Percentiles rank a stretch among this genome's conserved stretches.
These are phyloP conservation scores for Sporobolomyces roseus DNA, from an alignment of 768 basidiomycete species.

Conservation along the genomic window DNA sequence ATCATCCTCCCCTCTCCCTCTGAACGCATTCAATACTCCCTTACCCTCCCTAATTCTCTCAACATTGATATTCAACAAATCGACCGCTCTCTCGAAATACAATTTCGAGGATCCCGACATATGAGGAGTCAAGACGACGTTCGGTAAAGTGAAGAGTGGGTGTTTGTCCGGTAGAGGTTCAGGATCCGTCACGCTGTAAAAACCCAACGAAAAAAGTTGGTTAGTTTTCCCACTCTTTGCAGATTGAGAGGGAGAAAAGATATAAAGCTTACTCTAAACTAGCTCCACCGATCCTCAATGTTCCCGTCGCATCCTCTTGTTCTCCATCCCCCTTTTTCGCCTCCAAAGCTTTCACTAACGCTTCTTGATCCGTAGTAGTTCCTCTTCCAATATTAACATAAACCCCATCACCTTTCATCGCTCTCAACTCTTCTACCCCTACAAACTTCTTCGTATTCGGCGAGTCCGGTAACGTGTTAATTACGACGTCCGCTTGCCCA, in stretches of 20 bases:
- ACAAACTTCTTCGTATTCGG: constrained; percentile 18
- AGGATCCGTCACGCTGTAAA: constrained; percentile 49
- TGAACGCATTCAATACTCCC: constrained; percentile 25
- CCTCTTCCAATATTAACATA: constrained; percentile 51
- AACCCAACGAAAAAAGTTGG: constrained; percentile 9
- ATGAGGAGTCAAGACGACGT: constrained; percentile 50
- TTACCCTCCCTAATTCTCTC: constrained; percentile 44
- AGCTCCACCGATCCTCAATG: constrained; percentile 23
- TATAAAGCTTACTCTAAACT: constrained; percentile 26
- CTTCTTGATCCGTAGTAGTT: constrained; percentile 45
- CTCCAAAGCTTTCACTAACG: constrained; percentile 24
- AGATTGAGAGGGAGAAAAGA: neutral
- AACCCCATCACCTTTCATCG: constrained; percentile 47
- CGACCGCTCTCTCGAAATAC: constrained; percentile 47
- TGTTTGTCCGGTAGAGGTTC: constrained; percentile 50
- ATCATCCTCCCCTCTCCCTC: constrained; percentile 25
- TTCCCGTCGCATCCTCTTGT: constrained; percentile 13
- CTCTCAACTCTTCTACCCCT: constrained; percentile 24
- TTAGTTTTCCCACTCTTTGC: neutral
- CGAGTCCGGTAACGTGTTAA: constrained; percentile 33
- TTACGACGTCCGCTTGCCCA: constrained; percentile 33
- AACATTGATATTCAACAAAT: constrained; percentile 47
- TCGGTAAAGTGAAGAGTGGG: constrained; percentile 48
- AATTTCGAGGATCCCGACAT: constrained; percentile 46
- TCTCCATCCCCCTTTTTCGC: neutral